Conservation (phyloP, 2,329 filamentous ascomycete genomes). For the Fusarium sp. region DNA sequence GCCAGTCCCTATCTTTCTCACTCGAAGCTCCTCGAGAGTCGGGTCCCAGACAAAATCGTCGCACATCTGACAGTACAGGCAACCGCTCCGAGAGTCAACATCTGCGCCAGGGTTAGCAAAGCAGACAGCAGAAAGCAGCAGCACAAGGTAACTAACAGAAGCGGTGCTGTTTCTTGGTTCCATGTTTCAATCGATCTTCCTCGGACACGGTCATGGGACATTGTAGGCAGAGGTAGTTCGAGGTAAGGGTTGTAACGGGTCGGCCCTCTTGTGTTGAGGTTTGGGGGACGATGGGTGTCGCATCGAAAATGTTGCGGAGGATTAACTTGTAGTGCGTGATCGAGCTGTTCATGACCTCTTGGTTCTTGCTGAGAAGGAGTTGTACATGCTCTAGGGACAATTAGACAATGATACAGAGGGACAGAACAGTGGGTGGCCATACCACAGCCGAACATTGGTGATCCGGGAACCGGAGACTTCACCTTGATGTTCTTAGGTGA, state of each 20-base stretch:
- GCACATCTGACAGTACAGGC: constrained; percentile 82
- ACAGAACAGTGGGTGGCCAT: constrained; percentile 43
- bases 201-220: constrained; percentile 74
- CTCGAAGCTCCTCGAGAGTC: constrained; percentile 76
- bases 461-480: constrained; percentile 65
- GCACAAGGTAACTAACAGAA: constrained; percentile 67
- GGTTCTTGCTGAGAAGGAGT: constrained; percentile 67
- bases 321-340: constrained; percentile 77
- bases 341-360: constrained; percentile 72
- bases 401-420: constrained; percentile 39
- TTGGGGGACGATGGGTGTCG: constrained; percentile 69
- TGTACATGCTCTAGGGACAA: constrained; percentile 72
- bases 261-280: constrained; percentile 67
- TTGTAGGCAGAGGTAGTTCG: constrained; percentile 77
- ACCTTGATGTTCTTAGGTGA: constrained; percentile 66
- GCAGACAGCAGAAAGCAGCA: neutral
- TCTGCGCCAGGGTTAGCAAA: constrained; percentile 58
- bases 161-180: constrained; percentile 72
- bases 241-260: constrained; percentile 67
- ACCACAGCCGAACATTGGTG: constrained; percentile 72
- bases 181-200: constrained; percentile 72
- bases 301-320: constrained; percentile 74
- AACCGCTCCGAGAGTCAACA: constrained; percentile 78
- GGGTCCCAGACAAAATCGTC: constrained; percentile 86
- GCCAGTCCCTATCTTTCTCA: constrained; percentile 73